A percentile compares a stretch with the other conserved stretches of the same genome.
Evolutionary conservation across 768 basidiomycete genomes (phyloP).

Genomic region (Tubosaeta sp.): DNA sequence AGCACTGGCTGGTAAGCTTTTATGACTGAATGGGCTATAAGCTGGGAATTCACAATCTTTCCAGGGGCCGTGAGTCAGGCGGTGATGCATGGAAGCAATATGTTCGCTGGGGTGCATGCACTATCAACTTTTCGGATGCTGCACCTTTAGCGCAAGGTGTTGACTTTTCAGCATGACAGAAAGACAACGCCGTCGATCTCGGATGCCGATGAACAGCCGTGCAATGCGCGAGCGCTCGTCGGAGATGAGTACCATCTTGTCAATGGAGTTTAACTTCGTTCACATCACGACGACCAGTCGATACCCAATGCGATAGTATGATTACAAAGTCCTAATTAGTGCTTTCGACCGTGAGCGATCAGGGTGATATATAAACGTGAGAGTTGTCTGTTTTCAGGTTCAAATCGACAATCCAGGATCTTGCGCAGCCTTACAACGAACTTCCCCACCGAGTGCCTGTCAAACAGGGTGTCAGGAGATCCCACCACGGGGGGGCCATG

Average conservation of each 20-base stretch:
- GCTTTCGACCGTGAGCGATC: conserved; percentile 27
- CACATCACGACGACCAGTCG: conserved; percentile 22
- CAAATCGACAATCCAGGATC: conserved; percentile 31
- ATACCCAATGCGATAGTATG: conserved; percentile 10
- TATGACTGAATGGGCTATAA: conserved; percentile 5
- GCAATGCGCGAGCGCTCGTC: conserved; percentile 3
- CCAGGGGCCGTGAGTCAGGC: conserved; percentile 91
- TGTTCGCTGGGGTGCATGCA: conserved; percentile 88
- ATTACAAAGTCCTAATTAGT: conserved; percentile 22
- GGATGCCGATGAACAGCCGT: conserved; percentile 4
- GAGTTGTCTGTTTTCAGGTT: conserved; percentile 22
- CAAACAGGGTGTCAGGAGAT: conserved; percentile 31
- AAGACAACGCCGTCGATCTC: conserved; percentile 2
- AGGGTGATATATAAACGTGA: conserved; percentile 35
- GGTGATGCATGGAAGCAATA: conserved; percentile 99
- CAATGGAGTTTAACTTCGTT: conserved; percentile 19
- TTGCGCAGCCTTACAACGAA: conserved; percentile 19
- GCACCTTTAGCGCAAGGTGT: conserved; percentile 94
- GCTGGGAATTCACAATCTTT: conserved; percentile 19
- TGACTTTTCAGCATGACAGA: conserved; percentile 55
- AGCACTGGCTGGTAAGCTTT: conserved; percentile 77
- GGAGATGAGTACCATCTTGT: conserved; percentile 13
- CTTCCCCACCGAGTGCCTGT: conserved; percentile 25
- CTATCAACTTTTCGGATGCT: conserved; percentile 88
- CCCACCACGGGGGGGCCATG: conserved; percentile 23